Base-by-base conservation (phyloP, 371 early-diverging fungal species). In the Apophysomyces ossiformis region DNA sequence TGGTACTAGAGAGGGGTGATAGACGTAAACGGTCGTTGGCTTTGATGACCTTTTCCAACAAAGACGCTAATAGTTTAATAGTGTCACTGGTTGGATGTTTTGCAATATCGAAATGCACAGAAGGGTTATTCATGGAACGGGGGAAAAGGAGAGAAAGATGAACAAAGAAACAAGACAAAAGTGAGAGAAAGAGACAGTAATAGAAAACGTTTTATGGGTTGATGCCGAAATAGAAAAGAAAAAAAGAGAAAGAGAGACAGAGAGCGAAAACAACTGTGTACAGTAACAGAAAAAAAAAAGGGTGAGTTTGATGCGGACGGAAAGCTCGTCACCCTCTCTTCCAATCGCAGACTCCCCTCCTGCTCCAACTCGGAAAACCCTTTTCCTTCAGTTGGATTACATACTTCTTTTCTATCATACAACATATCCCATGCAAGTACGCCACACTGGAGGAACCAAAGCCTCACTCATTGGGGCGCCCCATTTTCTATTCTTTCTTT, bases 61-160 rank as follows among this genome's bases (percentile, higher is more conserved):
- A 69, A 18, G 79, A 76, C 12, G 91, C 86, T 60, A 92, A 67
- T 77, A 90, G 79, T 70, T 78, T 80, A 56, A 91, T 85, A 0
- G 90, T 90, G 61, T 91, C 88, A 35, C 83, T 85, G 54, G 85
- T 80, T 37, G 89, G 83, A 71, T 83, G 76, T 64, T 74, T 76
- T 11, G 81, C 82, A 56, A 90, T 64, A 70, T 90, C 89, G 65
- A 88, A 76, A 18, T 64, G 65, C 35, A 68, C 47, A 38, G 47
- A 41, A 45, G 69, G 57, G 5, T 15, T 37, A 37, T 32, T 46
- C 35, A 36, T 41, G 50, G 50, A 50, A 50, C 26, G 26, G 26
- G 26, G 26, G 26, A 26, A 50, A 41, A 13, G 41, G 4, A 13
- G 21, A 21, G 50, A 13, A 57, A n/a, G 36, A 37, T 38, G 58